Percentiles rank a stretch among this genome's conserved stretches.
Evolutionary conservation across 2,329 filamentous ascomycete genomes (phyloP).

Genomic region (Sporothrix brasiliensis): DNA sequence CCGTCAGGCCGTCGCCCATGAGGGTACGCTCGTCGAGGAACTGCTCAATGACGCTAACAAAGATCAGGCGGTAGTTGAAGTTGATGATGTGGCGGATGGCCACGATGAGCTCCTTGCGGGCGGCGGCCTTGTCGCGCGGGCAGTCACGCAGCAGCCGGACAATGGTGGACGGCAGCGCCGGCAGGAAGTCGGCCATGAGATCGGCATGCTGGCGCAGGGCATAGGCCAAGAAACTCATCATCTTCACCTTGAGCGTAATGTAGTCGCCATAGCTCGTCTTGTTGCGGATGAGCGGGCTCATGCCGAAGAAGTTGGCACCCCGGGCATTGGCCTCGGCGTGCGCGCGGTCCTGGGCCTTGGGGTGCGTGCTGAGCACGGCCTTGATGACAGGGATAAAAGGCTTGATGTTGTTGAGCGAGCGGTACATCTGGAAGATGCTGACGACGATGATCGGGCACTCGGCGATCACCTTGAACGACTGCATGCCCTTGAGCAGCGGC

Average conservation of each 20-base stretch:
- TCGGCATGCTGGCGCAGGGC: slow-evolving; percentile 84
- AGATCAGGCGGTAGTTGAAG: slow-evolving; percentile 96
- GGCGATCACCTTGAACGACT: slow-evolving; percentile 97
- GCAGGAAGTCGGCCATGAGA: slow-evolving; percentile 85
- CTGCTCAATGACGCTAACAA: slow-evolving; percentile 91
- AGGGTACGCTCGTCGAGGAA: slow-evolving; percentile 90
- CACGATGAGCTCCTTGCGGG: slow-evolving; percentile 91
- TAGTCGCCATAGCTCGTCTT: slow-evolving; percentile 94
- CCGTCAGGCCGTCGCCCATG: slow-evolving; percentile 92
- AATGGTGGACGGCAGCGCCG: slow-evolving; percentile 82
- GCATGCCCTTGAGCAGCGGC: slow-evolving; percentile 87
- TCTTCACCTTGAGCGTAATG: slow-evolving; percentile 97
- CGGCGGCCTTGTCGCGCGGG: slow-evolving; percentile 88
- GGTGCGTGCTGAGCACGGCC: slow-evolving; percentile 82
- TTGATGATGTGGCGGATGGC: slow-evolving; percentile 99
- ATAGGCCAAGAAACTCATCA: slow-evolving; percentile 97
- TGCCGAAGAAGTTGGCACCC: slow-evolving; percentile 84
- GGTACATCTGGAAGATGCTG: slow-evolving; percentile 94
- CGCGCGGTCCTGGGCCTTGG: slow-evolving; percentile 88
- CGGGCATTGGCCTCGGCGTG: slow-evolving; percentile 80
- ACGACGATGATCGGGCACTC: slow-evolving; percentile 99
- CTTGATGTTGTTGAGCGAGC: slow-evolving; percentile 77
- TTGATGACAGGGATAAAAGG: slow-evolving; percentile 94
- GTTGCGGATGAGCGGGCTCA: slow-evolving; percentile 92
- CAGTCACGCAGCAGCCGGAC: slow-evolving; percentile 92